Base-by-base conservation (phyloP, 179 eudicot genomes). In the Corrigiola litoralis region DNA sequence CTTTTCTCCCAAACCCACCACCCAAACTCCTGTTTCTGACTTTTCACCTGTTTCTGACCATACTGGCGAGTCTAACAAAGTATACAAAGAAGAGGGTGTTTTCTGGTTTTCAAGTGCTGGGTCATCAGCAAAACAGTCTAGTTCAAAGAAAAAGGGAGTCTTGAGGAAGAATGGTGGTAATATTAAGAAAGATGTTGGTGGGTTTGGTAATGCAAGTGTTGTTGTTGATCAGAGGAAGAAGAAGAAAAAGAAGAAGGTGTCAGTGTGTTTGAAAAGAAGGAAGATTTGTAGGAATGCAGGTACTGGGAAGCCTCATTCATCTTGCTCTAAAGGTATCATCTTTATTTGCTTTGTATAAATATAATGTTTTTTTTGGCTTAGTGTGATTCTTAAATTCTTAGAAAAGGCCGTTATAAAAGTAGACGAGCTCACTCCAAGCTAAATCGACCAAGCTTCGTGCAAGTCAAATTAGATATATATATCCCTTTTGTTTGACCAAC, bases 261-360 rank as follows among this genome's bases (percentile, higher is more conserved):
- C 52, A 16, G 66, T 83, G 66, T 78, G 86, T 68, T 75, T 80
- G 67, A 87, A 83, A 77, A 87, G 79, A 82, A 85, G 95, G 63
- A 77, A 76, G 59, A 76, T 72, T 58, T 60, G 79, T 31, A 83
- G 67, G 67, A 33, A 44, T 63, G 67, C 70, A 7, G 25, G 69
- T n/a, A n/a, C n/a, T 50, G 87, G 75, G 4, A 81, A 81, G 48
- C 74, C 80, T 63, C 80, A 76, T 16, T 79, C 81, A 14, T 67
- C 73, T 68, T 75, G 73, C 65, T 78, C 86, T 56, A 83, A 85
- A 74, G 95, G 95, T 87, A 54, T 42, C 44, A 2, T 29, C 6
- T 38, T 32, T 18, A 3, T 10, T 9, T 17, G 5, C 14, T 37
- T 63, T 24, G 20, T 50, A 16, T 34, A n/a, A 32, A 27, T 6